Base-by-base conservation (phyloP, 2,329 filamentous ascomycete species). In the Thielaviopsis punctulata region DNA sequence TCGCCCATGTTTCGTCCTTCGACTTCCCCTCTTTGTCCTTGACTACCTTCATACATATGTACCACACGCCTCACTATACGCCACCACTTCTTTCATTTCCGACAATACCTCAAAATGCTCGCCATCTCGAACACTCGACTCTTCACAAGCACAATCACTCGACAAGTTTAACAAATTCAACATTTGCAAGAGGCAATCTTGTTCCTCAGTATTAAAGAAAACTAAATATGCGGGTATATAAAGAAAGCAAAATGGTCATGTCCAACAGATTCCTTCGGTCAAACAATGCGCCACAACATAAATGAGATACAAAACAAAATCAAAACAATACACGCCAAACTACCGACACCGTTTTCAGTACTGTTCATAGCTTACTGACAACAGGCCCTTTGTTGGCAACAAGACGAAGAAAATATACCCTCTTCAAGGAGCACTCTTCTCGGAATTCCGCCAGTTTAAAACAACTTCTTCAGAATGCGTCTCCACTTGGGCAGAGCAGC, bases 401-500 rank as follows among this genome's bases (percentile, higher is more conserved):
- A 48, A 52, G 39, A 21, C 15, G 13, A 47, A 45, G 22, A 19
- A 19, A 18, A 13, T 39, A 19, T 47, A 13, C 48, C 18, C 18
- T 10, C 24, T 27, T 10, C 15, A 5, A 2, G 3, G 27, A n/a
- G 27, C 4, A 39, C n/a, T n/a, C n/a, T n/a, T n/a, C n/a, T n/a
- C n/a, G 18, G 4, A 19, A 13, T 7, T 10, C 13, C 4, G 21
- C 33, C 24, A 48, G 45, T 45, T 51, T 66, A 69, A 49, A 71
- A 67, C 51, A 70, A 36, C 51, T 61, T 63, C 61, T 69, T 53
- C 2, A 67, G 47, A 21, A 62, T 46, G 3, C 68, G 65, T 60
- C 65, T 66, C 75, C 75, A 80, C 12, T 65, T 62, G 1, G 77
- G 76, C 69, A 68, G 72, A 3, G 64, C 59, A 15, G 72, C 73